Conservation (phyloP, 345 rosid genomes). For the Acer negundo region DNA sequence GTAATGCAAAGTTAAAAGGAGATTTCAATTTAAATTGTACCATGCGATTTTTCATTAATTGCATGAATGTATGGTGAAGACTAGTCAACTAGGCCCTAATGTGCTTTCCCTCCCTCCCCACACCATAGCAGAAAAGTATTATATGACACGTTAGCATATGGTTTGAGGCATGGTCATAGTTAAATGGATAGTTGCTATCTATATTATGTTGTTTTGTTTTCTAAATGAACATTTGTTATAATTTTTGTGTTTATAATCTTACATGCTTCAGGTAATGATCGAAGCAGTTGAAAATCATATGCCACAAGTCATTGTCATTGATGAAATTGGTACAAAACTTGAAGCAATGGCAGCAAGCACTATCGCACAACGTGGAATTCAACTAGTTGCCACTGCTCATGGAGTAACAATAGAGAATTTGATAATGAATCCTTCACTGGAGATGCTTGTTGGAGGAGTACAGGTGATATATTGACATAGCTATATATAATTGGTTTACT, state of each 20-base stretch:
- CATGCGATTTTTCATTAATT: neutral
- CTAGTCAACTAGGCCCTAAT: neutral
- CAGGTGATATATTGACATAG: slow-evolving; percentile 49
- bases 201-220: neutral
- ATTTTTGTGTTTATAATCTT: slow-evolving; percentile 14
- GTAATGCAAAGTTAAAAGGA: neutral
- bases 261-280: slow-evolving; percentile 62
- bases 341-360: slow-evolving; percentile 96
- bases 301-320: slow-evolving; percentile 94
- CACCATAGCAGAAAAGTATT: neutral
- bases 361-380: slow-evolving; percentile 94
- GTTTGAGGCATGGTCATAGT: neutral
- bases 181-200: neutral
- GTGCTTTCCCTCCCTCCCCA: neutral
- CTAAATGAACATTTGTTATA: neutral
- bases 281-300: slow-evolving; percentile 96
- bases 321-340: slow-evolving; percentile 95
- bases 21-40: neutral
- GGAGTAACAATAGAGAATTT: slow-evolving; percentile 83
- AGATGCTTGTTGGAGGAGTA: slow-evolving; percentile 91
- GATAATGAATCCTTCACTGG: slow-evolving; percentile 87
- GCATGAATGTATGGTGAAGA: neutral
- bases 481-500: neutral
- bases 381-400: slow-evolving; percentile 94
- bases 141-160: neutral